Conservation (phyloP, 352 stramenopile species). For the Globisporangium emineosum region DNA sequence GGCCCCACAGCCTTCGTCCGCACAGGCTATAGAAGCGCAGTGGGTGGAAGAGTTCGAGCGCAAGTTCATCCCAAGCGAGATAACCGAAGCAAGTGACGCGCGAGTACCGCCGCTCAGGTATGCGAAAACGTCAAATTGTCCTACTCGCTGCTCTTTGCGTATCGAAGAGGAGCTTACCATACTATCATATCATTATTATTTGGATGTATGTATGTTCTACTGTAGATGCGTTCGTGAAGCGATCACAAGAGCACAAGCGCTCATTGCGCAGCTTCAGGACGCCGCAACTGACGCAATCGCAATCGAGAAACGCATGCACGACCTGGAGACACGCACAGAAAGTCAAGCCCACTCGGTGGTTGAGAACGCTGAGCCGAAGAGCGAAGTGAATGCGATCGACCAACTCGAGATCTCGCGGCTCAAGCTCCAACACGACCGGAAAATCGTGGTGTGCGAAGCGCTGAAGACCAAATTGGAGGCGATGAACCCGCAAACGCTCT, state of each 20-base stretch:
- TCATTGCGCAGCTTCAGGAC: constrained; percentile 20
- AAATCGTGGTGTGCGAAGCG: constrained; percentile 18
- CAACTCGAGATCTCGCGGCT: constrained; percentile 23
- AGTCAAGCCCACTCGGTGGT: neutral
- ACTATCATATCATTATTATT: no score
- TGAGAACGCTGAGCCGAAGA: neutral
- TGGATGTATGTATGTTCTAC: no score
- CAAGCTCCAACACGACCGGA: constrained; percentile 24
- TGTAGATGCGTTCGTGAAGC: constrained; percentile 7
- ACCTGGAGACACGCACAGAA: neutral
- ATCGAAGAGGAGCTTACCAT: no score
- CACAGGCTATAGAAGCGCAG: constrained; percentile 8
- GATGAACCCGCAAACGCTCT: constrained; percentile 18
- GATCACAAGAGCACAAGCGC: constrained; percentile 8
- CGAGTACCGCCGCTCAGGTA: constrained; percentile 9
- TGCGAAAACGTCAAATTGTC: neutral
- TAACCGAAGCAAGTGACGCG: neutral
- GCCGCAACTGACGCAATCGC: constrained; percentile 18
- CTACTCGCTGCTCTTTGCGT: neutral
- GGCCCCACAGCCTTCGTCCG: neutral
- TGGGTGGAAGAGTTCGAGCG: constrained; percentile 18
- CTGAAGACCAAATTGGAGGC: constrained; percentile 22
- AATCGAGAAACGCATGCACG: constrained; percentile 14
- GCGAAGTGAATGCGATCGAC: neutral
- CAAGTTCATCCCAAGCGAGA: neutral